Evolutionary conservation across 1,284 basidiomycete species (phyloP).

Genomic region (Rhodotorula sp.): DNA sequence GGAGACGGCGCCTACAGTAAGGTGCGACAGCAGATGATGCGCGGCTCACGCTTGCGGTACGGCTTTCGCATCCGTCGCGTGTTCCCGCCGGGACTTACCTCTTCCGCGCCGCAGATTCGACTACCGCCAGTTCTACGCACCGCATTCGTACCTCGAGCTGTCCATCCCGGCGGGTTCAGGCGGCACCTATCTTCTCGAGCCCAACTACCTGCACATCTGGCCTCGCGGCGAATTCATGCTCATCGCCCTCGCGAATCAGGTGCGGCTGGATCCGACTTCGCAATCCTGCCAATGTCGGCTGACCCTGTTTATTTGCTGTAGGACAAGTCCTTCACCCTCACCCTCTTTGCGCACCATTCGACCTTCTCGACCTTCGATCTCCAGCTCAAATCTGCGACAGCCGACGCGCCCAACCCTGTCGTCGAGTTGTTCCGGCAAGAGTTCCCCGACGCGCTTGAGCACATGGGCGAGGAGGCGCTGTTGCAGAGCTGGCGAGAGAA

Average conservation of each 20-base stretch:
- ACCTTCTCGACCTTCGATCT: slow-evolving; percentile 62
- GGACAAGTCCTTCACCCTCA: slow-evolving; percentile 75
- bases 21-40: slow-evolving; percentile 39
- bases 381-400: slow-evolving; percentile 12
- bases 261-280: slow-evolving; percentile 49
- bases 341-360: slow-evolving; percentile 81
- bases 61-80: neutral
- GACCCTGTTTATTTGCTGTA: slow-evolving; percentile 48
- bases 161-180: slow-evolving; percentile 81
- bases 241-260: slow-evolving; percentile 95
- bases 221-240: slow-evolving; percentile 98
- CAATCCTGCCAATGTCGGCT: slow-evolving; percentile 25
- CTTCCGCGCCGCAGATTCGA: slow-evolving; percentile 80
- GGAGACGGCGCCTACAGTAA: slow-evolving; percentile 40
- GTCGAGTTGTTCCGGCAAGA: slow-evolving; percentile 72
- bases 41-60: slow-evolving; percentile 29
- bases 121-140: slow-evolving; percentile 90
- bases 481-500: slow-evolving; percentile 75
- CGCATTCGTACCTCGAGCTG: slow-evolving; percentile 93
- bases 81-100: neutral
- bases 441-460: slow-evolving; percentile 81
- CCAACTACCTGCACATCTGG: slow-evolving; percentile 98
- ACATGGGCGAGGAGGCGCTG: slow-evolving; percentile 78
- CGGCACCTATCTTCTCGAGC: slow-evolving; percentile 77
- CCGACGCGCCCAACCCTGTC: slow-evolving; percentile 17